These are phyloP conservation scores for Bullera alba DNA, from an alignment of 768 basidiomycete genomes.

Conservation along the genomic window DNA sequence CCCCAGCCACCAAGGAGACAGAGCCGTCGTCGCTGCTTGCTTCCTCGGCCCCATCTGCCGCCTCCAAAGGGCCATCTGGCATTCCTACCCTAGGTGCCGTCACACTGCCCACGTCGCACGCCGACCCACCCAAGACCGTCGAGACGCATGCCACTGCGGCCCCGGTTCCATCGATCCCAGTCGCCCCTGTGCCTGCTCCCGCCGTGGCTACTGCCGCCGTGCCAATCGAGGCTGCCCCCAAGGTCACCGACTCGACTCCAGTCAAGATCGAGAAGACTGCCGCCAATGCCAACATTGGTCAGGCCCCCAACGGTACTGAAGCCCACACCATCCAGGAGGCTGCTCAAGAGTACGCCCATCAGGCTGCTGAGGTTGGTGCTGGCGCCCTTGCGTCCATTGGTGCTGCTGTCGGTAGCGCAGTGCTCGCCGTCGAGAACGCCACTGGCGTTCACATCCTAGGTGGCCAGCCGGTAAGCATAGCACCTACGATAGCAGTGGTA, in stretches of 20 bases:
- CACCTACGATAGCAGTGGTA: neutral
- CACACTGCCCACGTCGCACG: constrained; percentile 1
- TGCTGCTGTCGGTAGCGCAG: constrained; percentile 22
- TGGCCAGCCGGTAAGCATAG: constrained; percentile 33
- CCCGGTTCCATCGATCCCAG: constrained; percentile 1
- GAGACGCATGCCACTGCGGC: constrained; percentile 1
- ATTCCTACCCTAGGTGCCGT: constrained; percentile 1
- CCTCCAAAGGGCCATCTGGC: neutral
- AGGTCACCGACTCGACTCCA: constrained; percentile 12
- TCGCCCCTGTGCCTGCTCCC: constrained; percentile 7
- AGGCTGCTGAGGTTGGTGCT: constrained; percentile 26
- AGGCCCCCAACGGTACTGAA: constrained; percentile 14
- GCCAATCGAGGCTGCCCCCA: neutral
- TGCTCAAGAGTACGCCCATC: constrained; percentile 11
- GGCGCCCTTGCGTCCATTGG: constrained; percentile 31
- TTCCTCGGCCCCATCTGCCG: constrained; percentile 6
- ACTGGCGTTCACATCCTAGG: constrained; percentile 41
- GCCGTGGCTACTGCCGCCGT: neutral
- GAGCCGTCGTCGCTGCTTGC: constrained; percentile 4
- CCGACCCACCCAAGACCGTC: constrained; percentile 3
- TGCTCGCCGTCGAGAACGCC: constrained; percentile 34
- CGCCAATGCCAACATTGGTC: constrained; percentile 30
- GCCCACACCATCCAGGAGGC: neutral
- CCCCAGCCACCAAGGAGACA: neutral
- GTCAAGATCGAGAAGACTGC: constrained; percentile 31